phyloP scores from a whole-genome alignment of 805 yeast genomes.

The Saccharomycopsis oosterbeekiorum region DNA sequence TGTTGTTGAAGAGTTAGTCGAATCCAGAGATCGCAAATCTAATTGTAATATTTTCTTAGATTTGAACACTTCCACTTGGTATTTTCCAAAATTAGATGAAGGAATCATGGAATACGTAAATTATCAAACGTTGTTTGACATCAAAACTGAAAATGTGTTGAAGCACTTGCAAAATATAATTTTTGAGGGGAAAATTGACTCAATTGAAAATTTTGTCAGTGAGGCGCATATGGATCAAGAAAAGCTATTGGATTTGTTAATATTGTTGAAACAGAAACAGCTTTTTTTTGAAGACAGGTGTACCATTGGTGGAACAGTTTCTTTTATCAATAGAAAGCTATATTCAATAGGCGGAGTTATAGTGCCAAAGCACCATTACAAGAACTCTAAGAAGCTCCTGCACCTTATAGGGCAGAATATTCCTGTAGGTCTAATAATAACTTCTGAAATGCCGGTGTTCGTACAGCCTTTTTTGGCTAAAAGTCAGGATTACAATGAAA shows the following conservation, averaged over 20 bases:
- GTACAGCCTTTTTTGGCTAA: conserved; percentile 3
- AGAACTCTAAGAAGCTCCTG: not conserved
- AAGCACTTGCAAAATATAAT: not conserved
- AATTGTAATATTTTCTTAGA: conserved; percentile 9
- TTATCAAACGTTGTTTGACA: not conserved
- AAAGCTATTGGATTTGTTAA: not conserved
- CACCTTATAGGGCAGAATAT: not conserved
- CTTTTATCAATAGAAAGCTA: conserved; percentile 6
- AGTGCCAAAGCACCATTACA: not conserved
- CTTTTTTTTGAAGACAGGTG: not conserved
- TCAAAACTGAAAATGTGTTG: not conserved
- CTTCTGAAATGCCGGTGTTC: conserved; percentile 9
- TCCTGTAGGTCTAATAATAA: not conserved
- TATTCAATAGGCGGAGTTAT: conserved; percentile 4
- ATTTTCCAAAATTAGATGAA: conserved; percentile 4
- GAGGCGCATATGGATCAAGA: not conserved
- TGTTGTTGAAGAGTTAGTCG: not conserved
- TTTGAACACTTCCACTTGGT: conserved; percentile 3
- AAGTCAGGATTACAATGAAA: too few relatives aligned
- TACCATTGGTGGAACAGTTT: conserved; percentile 1
- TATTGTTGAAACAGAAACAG: not conserved
- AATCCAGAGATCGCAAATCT: not conserved
- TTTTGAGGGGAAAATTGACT: not conserved
- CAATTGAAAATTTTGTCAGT: not conserved
- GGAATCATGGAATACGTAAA: not conserved